Conservation (phyloP, 208 protist species). For the Wallacemonas sp. region DNA sequence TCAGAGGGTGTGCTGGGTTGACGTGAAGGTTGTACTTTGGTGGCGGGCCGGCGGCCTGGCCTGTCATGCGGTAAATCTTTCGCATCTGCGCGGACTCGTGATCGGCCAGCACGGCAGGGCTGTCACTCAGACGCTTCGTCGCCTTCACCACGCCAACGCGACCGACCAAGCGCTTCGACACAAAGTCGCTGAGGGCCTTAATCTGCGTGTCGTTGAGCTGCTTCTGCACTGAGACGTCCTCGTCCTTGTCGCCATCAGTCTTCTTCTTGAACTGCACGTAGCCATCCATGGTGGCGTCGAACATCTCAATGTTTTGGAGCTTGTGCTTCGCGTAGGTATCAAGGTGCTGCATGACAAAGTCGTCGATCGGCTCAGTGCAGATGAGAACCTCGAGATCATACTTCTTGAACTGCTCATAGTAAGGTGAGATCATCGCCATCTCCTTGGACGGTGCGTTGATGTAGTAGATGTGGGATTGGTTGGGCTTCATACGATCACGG, state of each 20-base stretch:
- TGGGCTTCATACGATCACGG: conserved; percentile 93
- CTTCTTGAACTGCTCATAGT: conserved; percentile 96
- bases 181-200: conserved; percentile 87
- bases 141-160: conserved; percentile 86
- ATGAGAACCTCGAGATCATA: conserved; percentile 95
- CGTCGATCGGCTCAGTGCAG: conserved; percentile 93
- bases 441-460: conserved; percentile 86
- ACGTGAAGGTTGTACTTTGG: conserved; percentile 94
- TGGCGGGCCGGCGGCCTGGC: conserved; percentile 73
- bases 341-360: conserved; percentile 96
- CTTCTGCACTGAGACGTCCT: conserved; percentile 82
- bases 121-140: conserved; percentile 84
- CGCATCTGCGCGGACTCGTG: conserved; percentile 92
- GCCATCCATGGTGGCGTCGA: conserved; percentile 84
- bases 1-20: conserved; percentile 90
- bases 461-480: conserved; percentile 97
- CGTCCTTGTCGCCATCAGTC: conserved; percentile 76
- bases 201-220: conserved; percentile 85
- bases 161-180: conserved; percentile 83
- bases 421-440: conserved; percentile 92
- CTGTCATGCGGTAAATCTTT: conserved; percentile 91
- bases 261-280: conserved; percentile 92
- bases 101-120: conserved; percentile 88
- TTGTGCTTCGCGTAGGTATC: conserved; percentile 93
- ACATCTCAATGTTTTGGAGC: conserved; percentile 93